Base-by-base conservation (phyloP, 2,329 filamentous ascomycete genomes). In the Cryphonectria naterciae region DNA sequence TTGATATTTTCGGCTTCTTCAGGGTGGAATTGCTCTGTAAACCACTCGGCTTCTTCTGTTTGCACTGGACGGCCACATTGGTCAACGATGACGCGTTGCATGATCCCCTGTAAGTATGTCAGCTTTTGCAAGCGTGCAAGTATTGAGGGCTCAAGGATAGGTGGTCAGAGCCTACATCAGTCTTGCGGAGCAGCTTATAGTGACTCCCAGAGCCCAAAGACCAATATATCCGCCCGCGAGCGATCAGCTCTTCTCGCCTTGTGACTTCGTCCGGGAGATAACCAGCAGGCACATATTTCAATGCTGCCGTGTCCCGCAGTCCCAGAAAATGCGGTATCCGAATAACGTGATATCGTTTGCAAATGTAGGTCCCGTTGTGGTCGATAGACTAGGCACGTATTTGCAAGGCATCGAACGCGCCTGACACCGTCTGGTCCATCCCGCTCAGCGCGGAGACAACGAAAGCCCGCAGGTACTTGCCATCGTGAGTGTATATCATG, bases 191-290 rank as follows among this genome's bases (percentile, higher is more conserved):
- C 10, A 15, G 41, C 17, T 46, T 54, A 13, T 67, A 35, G 49
- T 67, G 49, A 4, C 22, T 54, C 13, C 54, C 65, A 67, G 32
- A 58, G n/a, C 35, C 35, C 22, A 41, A 17, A 22, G 49, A 58
- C 46, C 65, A 67, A 49, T 67, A 67, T 11, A 58, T n/a, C 52
- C 39, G 49, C n/a, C 65, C 54, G 1, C 37, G n/a, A 25, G 56
- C 35, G 11, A 68, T 46, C 4, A 68, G 39, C 5, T 61, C 11
- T 43, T 49, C 25, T 61, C 54, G 37, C 19, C n/a, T 61, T 2
- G 28, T 22, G 6, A 25, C 11, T 60, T 68, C 54, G 2, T 61
- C 35, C 13, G 22, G 37, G 19, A 61, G 37, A 5, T 68, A 68
- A 10, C 65, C 49, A 5, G 54, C 37, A 22, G 65, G 65, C 37